A percentile compares a stretch with the other conserved stretches of the same genome.
These are phyloP conservation scores for Takashimella tepidaria DNA, from an alignment of 1,284 basidiomycete genomes.

Conservation along the genomic window DNA sequence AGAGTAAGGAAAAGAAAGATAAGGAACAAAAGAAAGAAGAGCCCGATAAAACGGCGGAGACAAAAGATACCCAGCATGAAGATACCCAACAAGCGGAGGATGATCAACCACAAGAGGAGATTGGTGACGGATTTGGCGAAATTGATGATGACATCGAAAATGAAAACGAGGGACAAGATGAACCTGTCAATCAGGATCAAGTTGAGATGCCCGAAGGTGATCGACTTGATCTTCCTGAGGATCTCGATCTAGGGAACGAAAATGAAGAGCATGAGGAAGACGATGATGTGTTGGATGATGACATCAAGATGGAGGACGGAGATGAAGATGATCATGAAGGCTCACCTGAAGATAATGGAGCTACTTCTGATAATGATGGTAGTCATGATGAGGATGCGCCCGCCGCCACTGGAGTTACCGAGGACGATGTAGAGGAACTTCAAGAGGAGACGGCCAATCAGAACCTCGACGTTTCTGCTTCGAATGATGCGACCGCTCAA, in stretches of 20 bases:
- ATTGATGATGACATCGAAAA: slow-evolving; percentile 47
- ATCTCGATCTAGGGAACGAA: slow-evolving; percentile 61
- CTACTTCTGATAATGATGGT: slow-evolving; percentile 39
- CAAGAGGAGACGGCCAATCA: slow-evolving; percentile 29
- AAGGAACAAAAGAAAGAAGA: slow-evolving; percentile 46
- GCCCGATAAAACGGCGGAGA: slow-evolving; percentile 38
- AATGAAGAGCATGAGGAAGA: slow-evolving; percentile 42
- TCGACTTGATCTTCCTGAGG: slow-evolving; percentile 76
- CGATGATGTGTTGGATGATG: slow-evolving; percentile 19
- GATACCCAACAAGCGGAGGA: slow-evolving; percentile 25
- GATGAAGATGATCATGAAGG: slow-evolving; percentile 31
- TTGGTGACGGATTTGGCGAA: slow-evolving; percentile 39
- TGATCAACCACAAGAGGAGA: slow-evolving; percentile 26
- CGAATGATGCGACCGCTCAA: slow-evolving; percentile 34
- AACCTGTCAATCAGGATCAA: slow-evolving; percentile 50
- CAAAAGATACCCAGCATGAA: slow-evolving; percentile 29
- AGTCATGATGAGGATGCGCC: slow-evolving; percentile 36
- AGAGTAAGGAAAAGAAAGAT: slow-evolving; percentile 41
- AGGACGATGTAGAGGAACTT: slow-evolving; percentile 41
- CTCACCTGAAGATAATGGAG: slow-evolving; percentile 34
- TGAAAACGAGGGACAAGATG: slow-evolving; percentile 36
- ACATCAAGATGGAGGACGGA: slow-evolving; percentile 20
- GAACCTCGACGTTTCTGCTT: slow-evolving; percentile 37
- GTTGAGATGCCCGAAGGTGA: slow-evolving; percentile 69
- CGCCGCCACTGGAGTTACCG: slow-evolving; percentile 35